Conservation (phyloP, 306 rosid species). For the Pyrus communis region DNA sequence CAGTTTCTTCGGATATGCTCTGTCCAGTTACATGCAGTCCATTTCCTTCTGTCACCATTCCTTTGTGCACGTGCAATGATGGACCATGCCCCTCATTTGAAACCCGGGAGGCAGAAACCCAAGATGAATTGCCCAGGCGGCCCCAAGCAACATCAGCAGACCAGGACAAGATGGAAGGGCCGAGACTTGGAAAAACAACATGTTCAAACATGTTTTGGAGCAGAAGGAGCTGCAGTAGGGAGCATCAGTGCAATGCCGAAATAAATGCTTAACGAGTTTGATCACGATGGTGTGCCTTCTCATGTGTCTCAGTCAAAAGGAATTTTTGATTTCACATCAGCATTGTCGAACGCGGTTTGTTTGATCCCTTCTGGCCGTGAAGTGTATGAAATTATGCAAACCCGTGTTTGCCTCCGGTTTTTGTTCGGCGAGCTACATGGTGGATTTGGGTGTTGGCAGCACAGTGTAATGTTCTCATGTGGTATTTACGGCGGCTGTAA, state of each 20-base stretch:
- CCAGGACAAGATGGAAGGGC: slow-evolving; percentile 67
- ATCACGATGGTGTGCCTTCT: slow-evolving; percentile 4
- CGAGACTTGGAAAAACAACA: slow-evolving; percentile 59
- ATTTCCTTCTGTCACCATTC: slow-evolving; percentile 81
- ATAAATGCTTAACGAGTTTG: slow-evolving; percentile 58
- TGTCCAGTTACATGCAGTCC: slow-evolving; percentile 94
- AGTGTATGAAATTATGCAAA: slow-evolving; percentile 4
- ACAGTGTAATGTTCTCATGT: neutral
- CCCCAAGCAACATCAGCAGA: slow-evolving; percentile 42
- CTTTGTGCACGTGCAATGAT: slow-evolving; percentile 81
- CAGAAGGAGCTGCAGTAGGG: slow-evolving; percentile 95
- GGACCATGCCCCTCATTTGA: slow-evolving; percentile 80
- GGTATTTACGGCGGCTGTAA: slow-evolving; percentile 21
- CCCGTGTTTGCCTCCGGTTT: slow-evolving; percentile 31
- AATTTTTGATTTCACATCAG: slow-evolving; percentile 1
- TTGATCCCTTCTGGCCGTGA: slow-evolving; percentile 7
- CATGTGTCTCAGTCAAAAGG: slow-evolving; percentile 12
- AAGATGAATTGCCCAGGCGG: slow-evolving; percentile 39
- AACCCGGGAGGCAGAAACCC: slow-evolving; percentile 48
- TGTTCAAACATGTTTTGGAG: slow-evolving; percentile 94
- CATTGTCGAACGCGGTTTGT: slow-evolving; percentile 5
- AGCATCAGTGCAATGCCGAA: slow-evolving; percentile 93
- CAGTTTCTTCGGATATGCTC: slow-evolving; percentile 76
- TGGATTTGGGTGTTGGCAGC: slow-evolving; percentile 19
- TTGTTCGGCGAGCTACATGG: slow-evolving; percentile 36